Conservation (phyloP, 805 yeast species). For the Nakazawaea sp. region DNA sequence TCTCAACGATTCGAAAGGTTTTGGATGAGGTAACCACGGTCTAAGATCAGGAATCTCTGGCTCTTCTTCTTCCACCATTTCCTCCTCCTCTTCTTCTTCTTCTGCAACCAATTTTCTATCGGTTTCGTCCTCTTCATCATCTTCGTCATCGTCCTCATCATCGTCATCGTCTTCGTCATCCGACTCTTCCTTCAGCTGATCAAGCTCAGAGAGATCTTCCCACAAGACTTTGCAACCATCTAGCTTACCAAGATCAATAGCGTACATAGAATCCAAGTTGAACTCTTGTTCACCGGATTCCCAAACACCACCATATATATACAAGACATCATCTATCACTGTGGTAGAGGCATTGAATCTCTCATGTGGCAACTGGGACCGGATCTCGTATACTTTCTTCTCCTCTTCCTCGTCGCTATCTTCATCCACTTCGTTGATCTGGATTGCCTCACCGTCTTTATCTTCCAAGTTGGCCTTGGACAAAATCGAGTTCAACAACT, state of each 20-base stretch:
- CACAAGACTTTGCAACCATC: constrained; percentile 86
- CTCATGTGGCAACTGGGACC: constrained; percentile 72
- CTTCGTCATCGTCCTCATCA: constrained; percentile 67
- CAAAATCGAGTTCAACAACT: constrained; percentile 65
- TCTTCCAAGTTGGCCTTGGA: constrained; percentile 67
- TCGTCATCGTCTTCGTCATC: constrained; percentile 62
- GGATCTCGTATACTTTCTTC: constrained; percentile 45
- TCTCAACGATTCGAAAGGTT: constrained; percentile 80
- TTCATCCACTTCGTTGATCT: constrained; percentile 22
- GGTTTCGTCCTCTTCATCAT: constrained; percentile 45
- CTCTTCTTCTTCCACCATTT: constrained; percentile 53
- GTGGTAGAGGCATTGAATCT: constrained; percentile 83
- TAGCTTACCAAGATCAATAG: constrained; percentile 76
- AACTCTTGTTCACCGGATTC: constrained; percentile 85
- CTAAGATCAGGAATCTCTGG: constrained; percentile 81
- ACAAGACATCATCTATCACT: constrained; percentile 77
- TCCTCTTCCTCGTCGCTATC: constrained; percentile 28
- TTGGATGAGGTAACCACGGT: constrained; percentile 97
- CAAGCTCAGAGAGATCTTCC: constrained; percentile 72
- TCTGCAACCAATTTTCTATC: constrained; percentile 33
- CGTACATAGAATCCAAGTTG: constrained; percentile 77
- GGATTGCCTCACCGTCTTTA: constrained; percentile 34
- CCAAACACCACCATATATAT: constrained; percentile 86
- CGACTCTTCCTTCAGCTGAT: constrained; percentile 45
- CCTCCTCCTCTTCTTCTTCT: constrained; percentile 54